phyloP scores from a whole-genome alignment of 2,329 filamentous ascomycete species.

The Thelonectria discophora region DNA sequence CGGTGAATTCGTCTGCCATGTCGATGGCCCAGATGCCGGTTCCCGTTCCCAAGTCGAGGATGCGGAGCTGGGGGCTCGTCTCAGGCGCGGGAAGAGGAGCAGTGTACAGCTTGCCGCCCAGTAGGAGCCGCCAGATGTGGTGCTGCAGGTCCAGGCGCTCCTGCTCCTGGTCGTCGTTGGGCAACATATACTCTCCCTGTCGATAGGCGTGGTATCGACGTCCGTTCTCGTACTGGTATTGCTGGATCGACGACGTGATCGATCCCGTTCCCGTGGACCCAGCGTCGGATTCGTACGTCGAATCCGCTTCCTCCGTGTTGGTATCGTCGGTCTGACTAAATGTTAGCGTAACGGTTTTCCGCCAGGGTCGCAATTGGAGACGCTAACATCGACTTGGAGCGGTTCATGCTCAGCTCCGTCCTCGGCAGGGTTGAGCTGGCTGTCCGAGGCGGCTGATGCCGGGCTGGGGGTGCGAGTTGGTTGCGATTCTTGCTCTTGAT shows the following conservation, averaged over 20 bases:
- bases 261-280: slow-evolving; percentile 46
- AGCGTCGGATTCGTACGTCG: slow-evolving; percentile 47
- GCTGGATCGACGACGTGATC: slow-evolving; percentile 53
- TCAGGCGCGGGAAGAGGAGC: slow-evolving; percentile 42
- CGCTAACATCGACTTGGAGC: slow-evolving; percentile 32
- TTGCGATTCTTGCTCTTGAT: slow-evolving; percentile 6
- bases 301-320: slow-evolving; percentile 43
- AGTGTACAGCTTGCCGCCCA: slow-evolving; percentile 34
- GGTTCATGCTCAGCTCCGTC: slow-evolving; percentile 31
- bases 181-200: slow-evolving; percentile 41
- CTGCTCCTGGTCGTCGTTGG: slow-evolving; percentile 48
- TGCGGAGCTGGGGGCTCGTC: slow-evolving; percentile 43
- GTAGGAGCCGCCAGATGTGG: slow-evolving; percentile 43
- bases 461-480: neutral
- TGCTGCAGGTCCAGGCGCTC: slow-evolving; percentile 51
- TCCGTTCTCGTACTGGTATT: slow-evolving; percentile 50
- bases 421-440: slow-evolving; percentile 23
- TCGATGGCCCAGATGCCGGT: slow-evolving; percentile 70
- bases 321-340: slow-evolving; percentile 29
- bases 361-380: neutral
- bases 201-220: slow-evolving; percentile 48
- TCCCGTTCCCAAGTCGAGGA: slow-evolving; percentile 68
- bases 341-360: neutral
- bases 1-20: slow-evolving; percentile 58
- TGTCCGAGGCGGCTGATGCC: neutral